These are phyloP conservation scores for Cladosporium colombiae DNA, from an alignment of 2,329 filamentous ascomycete species.

Conservation along the genomic window DNA sequence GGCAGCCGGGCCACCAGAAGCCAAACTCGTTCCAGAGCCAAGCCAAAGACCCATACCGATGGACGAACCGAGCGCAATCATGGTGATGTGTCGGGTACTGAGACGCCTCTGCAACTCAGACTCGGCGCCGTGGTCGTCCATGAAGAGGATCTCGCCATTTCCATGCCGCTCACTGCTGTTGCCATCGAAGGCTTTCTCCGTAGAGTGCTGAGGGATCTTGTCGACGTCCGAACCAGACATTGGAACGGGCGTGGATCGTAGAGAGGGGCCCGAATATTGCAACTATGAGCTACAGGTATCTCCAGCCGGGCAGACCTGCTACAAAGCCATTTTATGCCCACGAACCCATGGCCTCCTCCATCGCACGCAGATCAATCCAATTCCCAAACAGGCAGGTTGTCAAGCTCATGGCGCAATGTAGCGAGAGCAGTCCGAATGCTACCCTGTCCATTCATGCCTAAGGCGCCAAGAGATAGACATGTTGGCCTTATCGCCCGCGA, in stretches of 20 bases:
- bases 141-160: slow-evolving; percentile 58
- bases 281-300: not conserved
- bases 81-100: slow-evolving; percentile 83
- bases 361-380: not conserved
- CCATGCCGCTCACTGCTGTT: not conserved
- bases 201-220: slow-evolving; percentile 1
- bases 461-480: slow-evolving; percentile 10
- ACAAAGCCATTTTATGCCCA: not conserved
- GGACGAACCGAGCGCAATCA: slow-evolving; percentile 94
- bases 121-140: slow-evolving; percentile 51
- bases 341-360: not conserved
- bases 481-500: slow-evolving; percentile 4
- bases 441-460: not conserved
- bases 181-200: slow-evolving; percentile 5
- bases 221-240: not conserved
- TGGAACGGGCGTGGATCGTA: not conserved
- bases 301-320: not conserved
- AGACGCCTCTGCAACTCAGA: slow-evolving; percentile 64
- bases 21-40: slow-evolving; percentile 55
- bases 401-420: not conserved
- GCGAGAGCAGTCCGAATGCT: not conserved
- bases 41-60: slow-evolving; percentile 60
- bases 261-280: not conserved
- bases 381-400: not conserved
- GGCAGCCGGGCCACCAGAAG: slow-evolving; percentile 74